Percentiles rank a stretch among this genome's conserved stretches.
Conservation (phyloP, 2,329 filamentous ascomycete species). For the Diaporthe citri region DNA sequence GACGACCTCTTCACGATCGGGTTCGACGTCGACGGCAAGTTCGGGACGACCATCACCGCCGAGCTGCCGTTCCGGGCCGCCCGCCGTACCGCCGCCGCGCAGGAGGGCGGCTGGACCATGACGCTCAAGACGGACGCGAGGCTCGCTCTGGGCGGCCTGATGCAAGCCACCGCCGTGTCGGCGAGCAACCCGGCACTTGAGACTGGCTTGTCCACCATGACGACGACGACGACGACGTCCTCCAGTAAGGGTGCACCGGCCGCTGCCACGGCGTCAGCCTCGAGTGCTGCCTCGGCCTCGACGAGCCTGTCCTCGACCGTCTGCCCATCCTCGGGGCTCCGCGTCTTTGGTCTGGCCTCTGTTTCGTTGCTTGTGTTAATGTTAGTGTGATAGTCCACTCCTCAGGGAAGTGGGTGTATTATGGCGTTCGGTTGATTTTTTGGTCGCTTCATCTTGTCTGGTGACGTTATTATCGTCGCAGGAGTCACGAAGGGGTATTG, state of each 20-base stretch:
- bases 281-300: not conserved
- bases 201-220: conserved; percentile 3
- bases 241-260: not conserved
- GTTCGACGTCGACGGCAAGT: conserved; percentile 36
- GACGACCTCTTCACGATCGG: conserved; percentile 25
- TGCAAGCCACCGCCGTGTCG: conserved; percentile 8
- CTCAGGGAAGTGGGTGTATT: not conserved
- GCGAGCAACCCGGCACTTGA: not conserved
- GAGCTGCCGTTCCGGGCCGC: conserved; percentile 26
- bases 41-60: conserved; percentile 36
- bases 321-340: not conserved
- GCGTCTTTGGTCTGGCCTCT: conserved; percentile 13
- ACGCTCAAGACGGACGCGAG: conserved; percentile 22
- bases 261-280: conserved; percentile 1
- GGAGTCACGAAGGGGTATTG: not conserved
- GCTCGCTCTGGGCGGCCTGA: conserved; percentile 13
- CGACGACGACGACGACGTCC: not conserved
- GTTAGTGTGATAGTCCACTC: not conserved
- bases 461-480: no score
- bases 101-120: conserved; percentile 20
- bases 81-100: conserved; percentile 28
- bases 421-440: not conserved
- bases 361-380: conserved; percentile 24
- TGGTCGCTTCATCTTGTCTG: not conserved
- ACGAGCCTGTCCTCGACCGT: conserved; percentile 13